Evolutionary conservation across 2,329 filamentous ascomycete genomes (phyloP), one percentile per base, ranked within the genome.

Genomic region (Pseudophaeomoniella oleicola): DNA sequence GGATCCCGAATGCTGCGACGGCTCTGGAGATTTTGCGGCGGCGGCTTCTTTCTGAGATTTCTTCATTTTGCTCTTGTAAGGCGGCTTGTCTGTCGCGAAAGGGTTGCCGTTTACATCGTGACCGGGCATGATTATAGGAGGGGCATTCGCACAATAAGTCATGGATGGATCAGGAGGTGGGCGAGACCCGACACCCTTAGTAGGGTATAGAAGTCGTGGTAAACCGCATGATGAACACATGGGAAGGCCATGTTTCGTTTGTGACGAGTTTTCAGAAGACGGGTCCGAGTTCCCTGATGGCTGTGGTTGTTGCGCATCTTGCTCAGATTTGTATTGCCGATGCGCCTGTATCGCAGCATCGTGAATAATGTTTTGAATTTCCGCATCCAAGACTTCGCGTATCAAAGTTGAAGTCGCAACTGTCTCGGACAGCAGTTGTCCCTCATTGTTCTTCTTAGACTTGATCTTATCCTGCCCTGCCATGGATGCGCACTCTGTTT

Each of bases 51-150:
- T 51, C 35, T 60, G 55, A 2, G 54, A 54, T 37, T 55, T 51
- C 35, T 56, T 51, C 35, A 59, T 63, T 14, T 53, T 45, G 13
- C 54, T 55, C 48, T 58, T 67, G 0, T 68, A 66, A 36, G 60
- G 71, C 6, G 62, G 46, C 39, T 57, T 64, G 9, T 53, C 32
- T 0, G 46, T 56, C 2, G 58, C 56, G 38, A 60, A 62, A 13
- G 54, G 52, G 37, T 60, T 75, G 44, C 71, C 72, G 48, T 75
- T 72, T 37, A 75, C 71, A 46, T 77, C 72, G 48, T 72, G 67
- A 16, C 70, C 71, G 4, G 66, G 60, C 42, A 64, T 57, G 37
- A 60, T 63, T 31, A 72, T 65, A 57, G 69, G 67, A 5, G 72
- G 72, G 37, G 68, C 66, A 36, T 68, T 63, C 46, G 66, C 64